Conservation (phyloP, 495 filamentous ascomycete species). For the Niebla homalea region DNA sequence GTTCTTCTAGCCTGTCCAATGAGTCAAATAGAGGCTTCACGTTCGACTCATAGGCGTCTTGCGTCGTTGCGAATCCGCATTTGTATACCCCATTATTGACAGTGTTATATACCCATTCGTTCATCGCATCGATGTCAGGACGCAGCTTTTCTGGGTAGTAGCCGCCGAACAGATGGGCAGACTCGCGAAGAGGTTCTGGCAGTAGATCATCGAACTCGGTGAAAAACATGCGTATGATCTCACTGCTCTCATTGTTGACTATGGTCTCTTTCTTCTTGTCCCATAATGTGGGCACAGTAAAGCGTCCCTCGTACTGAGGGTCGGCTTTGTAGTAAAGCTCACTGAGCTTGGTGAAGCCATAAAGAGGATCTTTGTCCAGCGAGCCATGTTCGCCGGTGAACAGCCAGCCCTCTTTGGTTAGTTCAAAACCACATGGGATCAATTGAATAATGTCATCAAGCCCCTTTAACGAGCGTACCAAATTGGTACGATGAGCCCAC, state of each 20-base stretch:
- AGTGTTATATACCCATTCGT: constrained; percentile 50
- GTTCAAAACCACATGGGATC: constrained; percentile 54
- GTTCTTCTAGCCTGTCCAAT: constrained; percentile 48
- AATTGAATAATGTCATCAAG: constrained; percentile 59
- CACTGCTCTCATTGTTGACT: constrained; percentile 75
- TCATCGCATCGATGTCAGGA: constrained; percentile 45
- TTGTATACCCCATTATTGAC: constrained; percentile 67
- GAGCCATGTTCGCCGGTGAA: constrained; percentile 50
- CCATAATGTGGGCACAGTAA: constrained; percentile 69
- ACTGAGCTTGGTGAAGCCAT: constrained; percentile 49
- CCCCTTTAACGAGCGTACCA: constrained; percentile 67
- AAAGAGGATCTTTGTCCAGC: constrained; percentile 45
- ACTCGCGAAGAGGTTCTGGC: constrained; percentile 34
- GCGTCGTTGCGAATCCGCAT: constrained; percentile 50
- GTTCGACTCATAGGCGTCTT: constrained; percentile 49
- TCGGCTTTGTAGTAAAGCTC: constrained; percentile 61
- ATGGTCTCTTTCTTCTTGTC: constrained; percentile 60
- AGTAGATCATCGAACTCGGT: constrained; percentile 47
- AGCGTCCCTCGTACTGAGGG: constrained; percentile 56
- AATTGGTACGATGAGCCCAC: constrained; percentile 70
- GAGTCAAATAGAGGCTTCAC: constrained; percentile 47
- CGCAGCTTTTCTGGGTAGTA: constrained; percentile 44
- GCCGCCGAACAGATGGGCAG: constrained; percentile 30
- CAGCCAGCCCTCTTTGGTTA: constrained; percentile 56
- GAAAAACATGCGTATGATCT: constrained; percentile 63